Conservation (phyloP, 331 rosid genomes). For the Cucumis variabilis region DNA sequence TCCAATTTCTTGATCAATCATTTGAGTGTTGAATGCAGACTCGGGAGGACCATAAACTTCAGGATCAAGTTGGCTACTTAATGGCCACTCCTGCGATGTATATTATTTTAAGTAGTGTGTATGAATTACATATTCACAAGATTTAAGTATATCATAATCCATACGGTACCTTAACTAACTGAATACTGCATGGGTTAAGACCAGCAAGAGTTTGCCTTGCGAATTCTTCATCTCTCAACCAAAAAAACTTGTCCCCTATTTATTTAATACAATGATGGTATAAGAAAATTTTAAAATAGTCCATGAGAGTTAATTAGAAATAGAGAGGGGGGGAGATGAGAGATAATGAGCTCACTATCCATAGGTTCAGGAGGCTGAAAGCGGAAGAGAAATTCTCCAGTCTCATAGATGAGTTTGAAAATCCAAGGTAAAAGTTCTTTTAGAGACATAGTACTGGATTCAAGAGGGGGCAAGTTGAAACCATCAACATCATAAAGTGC, state of each 20-base stretch:
- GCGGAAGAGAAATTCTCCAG: conserved; percentile 35
- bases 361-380: conserved; percentile 12
- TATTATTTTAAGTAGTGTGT: not conserved
- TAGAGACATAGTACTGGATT: conserved; percentile 37
- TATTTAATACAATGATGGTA: no score
- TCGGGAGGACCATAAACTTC: conserved; percentile 6
- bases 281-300: no score
- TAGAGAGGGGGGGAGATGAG: no score
- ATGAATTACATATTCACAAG: not conserved
- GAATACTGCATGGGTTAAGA: not conserved
- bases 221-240: conserved; percentile 15
- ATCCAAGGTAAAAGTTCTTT: conserved; percentile 52
- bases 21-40: not conserved
- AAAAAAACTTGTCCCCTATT: conserved; percentile 2
- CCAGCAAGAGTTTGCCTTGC: conserved; percentile 25
- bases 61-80: not conserved
- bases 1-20: not conserved
- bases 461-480: not conserved
- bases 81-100: not conserved
- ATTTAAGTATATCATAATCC: no score
- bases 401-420: conserved; percentile 37
- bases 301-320: not conserved
- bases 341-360: conserved; percentile 6
- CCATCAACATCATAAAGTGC: not conserved
- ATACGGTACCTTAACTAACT: not conserved